Conservation (phyloP, 108 stramenopile species). For the Discostella stelligeroides region DNA sequence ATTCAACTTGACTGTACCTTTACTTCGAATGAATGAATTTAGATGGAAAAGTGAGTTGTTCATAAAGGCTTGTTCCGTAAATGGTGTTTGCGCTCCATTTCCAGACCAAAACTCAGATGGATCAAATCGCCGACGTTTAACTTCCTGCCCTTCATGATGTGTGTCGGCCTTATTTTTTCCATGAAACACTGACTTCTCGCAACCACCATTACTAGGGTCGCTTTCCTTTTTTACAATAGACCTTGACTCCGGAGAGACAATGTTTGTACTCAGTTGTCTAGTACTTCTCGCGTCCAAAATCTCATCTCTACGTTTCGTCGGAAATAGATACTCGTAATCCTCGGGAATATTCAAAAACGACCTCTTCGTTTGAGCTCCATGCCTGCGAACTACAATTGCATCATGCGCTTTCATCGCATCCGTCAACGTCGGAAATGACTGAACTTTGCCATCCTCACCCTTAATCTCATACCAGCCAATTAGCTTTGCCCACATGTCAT, state of each 20-base stretch:
- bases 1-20: slow-evolving; percentile 1
- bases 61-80: slow-evolving; percentile 11
- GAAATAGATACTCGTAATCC: neutral
- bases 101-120: slow-evolving; percentile 2
- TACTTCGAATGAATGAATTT: neutral
- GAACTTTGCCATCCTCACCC: neutral
- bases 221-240: no score
- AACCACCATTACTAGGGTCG: no score
- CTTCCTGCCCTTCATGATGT: no score
- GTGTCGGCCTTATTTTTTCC: no score
- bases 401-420: slow-evolving; percentile 18
- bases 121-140: no score
- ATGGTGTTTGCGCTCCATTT: neutral
- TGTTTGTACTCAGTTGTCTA: no score
- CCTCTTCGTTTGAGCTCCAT: slow-evolving; percentile 7
- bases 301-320: neutral
- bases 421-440: slow-evolving; percentile 1
- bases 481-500: slow-evolving; percentile 8
- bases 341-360: slow-evolving; percentile 16
- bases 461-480: slow-evolving; percentile 20
- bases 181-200: no score
- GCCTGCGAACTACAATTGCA: neutral
- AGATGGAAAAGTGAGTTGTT: slow-evolving; percentile 6
- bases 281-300: no score
- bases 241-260: no score